A percentile compares a stretch with the other conserved stretches of the same genome.
Conservation (phyloP, 2,329 filamentous ascomycete species). For the Claviceps arundinis region DNA sequence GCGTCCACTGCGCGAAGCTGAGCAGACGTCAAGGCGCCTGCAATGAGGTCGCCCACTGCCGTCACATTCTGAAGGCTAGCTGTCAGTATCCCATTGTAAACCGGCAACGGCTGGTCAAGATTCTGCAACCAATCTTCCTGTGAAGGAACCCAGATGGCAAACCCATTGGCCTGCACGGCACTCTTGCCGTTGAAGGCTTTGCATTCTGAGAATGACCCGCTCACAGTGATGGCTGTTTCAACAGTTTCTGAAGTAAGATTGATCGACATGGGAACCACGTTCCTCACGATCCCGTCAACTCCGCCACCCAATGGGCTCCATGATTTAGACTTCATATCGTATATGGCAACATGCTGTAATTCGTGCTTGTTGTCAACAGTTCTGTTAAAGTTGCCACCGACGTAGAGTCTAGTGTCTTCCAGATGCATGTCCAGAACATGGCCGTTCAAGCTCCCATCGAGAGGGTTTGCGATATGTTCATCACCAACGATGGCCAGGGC, state of each 20-base stretch:
- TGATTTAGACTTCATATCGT: slow-evolving; percentile 50
- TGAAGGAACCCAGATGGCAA: slow-evolving; percentile 87
- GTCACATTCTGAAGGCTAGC: slow-evolving; percentile 53
- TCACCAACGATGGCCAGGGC: slow-evolving; percentile 57
- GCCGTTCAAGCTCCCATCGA: slow-evolving; percentile 65
- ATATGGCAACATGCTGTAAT: slow-evolving; percentile 64
- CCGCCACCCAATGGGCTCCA: slow-evolving; percentile 78
- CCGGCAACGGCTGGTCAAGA: slow-evolving; percentile 48
- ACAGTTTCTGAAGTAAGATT: slow-evolving; percentile 58
- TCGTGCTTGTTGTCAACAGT: slow-evolving; percentile 50
- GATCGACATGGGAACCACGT: slow-evolving; percentile 63
- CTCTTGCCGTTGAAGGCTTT: slow-evolving; percentile 51
- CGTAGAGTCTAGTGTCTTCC: slow-evolving; percentile 55
- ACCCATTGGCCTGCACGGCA: slow-evolving; percentile 52
- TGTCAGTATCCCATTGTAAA: slow-evolving; percentile 60
- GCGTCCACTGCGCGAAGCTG: slow-evolving; percentile 61
- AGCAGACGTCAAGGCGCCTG: slow-evolving; percentile 69
- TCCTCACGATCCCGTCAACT: slow-evolving; percentile 64
- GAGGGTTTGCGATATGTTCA: slow-evolving; percentile 46
- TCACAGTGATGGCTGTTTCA: slow-evolving; percentile 67
- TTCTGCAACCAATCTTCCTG: slow-evolving; percentile 79
- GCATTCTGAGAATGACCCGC: slow-evolving; percentile 65
- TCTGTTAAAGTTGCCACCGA: slow-evolving; percentile 74
- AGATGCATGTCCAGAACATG: slow-evolving; percentile 60
- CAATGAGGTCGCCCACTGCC: slow-evolving; percentile 54